These are phyloP conservation scores for Ogataea siamensis DNA, from an alignment of 805 yeast species.

Conservation along the genomic window DNA sequence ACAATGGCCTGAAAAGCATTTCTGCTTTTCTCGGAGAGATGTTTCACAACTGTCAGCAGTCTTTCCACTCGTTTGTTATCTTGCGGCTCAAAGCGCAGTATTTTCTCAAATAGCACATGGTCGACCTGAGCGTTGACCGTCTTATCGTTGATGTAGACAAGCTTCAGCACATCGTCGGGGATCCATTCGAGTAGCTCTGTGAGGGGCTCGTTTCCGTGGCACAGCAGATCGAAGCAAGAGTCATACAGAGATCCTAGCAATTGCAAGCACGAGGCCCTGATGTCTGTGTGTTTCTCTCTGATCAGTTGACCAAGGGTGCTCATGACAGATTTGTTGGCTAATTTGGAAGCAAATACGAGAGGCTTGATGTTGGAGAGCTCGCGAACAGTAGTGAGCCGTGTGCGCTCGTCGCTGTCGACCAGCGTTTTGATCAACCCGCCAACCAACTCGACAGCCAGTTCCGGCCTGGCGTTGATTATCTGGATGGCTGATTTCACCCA, in stretches of 20 bases:
- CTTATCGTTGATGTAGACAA: slow-evolving; percentile 72
- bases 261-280: slow-evolving; percentile 57
- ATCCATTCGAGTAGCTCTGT: slow-evolving; percentile 44
- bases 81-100: slow-evolving; percentile 55
- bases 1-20: slow-evolving; percentile 67
- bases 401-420: slow-evolving; percentile 72
- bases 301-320: slow-evolving; percentile 57
- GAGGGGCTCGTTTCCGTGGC: slow-evolving; percentile 27
- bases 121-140: slow-evolving; percentile 68
- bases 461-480: slow-evolving; percentile 45
- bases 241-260: slow-evolving; percentile 57
- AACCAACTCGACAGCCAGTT: slow-evolving; percentile 48
- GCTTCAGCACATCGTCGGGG: slow-evolving; percentile 63
- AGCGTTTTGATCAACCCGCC: slow-evolving; percentile 65
- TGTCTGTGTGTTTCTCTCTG: slow-evolving; percentile 67
- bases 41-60: slow-evolving; percentile 45
- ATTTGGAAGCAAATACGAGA: slow-evolving; percentile 43
- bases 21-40: slow-evolving; percentile 55
- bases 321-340: slow-evolving; percentile 49
- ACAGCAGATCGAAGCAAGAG: slow-evolving; percentile 36
- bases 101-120: slow-evolving; percentile 51
- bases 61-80: slow-evolving; percentile 47
- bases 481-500: slow-evolving; percentile 65
- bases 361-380: slow-evolving; percentile 49
- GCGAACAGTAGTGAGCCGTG: slow-evolving; percentile 59